Conservation (phyloP, 2,329 filamentous ascomycete species). For the Alternaria sp. region DNA sequence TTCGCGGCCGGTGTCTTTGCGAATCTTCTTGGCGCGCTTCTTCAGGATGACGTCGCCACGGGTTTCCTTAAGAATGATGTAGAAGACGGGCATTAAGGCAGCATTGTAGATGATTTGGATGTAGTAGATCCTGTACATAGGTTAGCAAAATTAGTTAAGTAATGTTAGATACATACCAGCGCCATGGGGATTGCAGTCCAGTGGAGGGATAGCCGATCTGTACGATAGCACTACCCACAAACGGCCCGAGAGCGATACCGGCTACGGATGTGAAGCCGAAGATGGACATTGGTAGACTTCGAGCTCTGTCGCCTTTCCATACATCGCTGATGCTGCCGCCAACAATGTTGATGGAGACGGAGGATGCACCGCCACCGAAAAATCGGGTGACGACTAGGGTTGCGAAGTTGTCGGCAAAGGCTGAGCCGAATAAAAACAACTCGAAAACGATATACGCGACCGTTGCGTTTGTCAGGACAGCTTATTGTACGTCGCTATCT, state of each 20-base stretch:
- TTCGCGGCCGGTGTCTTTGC: constrained; percentile 46
- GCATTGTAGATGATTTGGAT: constrained; percentile 57
- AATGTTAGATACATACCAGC: constrained; percentile 45
- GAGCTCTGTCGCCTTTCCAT: constrained; percentile 52
- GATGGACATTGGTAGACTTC: constrained; percentile 57
- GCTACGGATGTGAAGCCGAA: constrained; percentile 57
- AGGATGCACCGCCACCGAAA: constrained; percentile 56
- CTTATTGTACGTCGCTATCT: not conserved
- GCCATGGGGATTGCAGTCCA: constrained; percentile 43
- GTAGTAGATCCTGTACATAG: constrained; percentile 53
- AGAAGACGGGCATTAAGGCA: constrained; percentile 54
- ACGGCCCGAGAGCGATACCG: constrained; percentile 56
- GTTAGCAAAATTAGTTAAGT: not conserved
- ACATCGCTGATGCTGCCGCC: constrained; percentile 45
- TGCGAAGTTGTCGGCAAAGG: constrained; percentile 57
- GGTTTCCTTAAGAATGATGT: constrained; percentile 54
- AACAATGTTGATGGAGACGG: constrained; percentile 54
- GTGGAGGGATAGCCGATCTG: constrained; percentile 43
- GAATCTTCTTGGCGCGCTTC: constrained; percentile 52
- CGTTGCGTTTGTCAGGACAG: constrained; percentile 14
- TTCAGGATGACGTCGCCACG: constrained; percentile 55
- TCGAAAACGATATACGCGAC: constrained; percentile 54
- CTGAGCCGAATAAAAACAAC: constrained; percentile 53
- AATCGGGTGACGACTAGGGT: constrained; percentile 56
- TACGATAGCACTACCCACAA: constrained; percentile 54